Evolutionary conservation across 257 asterid genomes (phyloP).

Genomic region (Solanum piurae): DNA sequence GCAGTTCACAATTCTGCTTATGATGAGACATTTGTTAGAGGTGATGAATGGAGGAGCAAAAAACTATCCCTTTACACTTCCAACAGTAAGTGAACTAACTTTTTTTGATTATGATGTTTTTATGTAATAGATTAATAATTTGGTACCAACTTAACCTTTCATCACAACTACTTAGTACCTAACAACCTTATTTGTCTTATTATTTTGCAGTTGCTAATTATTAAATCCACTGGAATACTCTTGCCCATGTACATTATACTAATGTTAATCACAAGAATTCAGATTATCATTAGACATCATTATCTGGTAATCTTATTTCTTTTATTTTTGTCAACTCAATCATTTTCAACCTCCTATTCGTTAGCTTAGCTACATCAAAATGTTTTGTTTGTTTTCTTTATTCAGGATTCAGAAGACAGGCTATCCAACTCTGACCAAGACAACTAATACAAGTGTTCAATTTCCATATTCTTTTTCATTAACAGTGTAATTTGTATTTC

Average conservation of each 20-base stretch:
- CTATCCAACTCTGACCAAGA: not conserved
- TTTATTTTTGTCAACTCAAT: not conserved
- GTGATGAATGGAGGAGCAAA: conserved; percentile 37
- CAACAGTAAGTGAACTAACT: conserved; percentile 39
- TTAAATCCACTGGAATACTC: conserved; percentile 55
- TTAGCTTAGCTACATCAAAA: not conserved
- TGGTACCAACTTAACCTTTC: not conserved
- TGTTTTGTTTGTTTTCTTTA: not conserved
- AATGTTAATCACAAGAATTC: conserved; percentile 42
- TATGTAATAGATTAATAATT: not conserved
- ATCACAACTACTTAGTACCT: not conserved
- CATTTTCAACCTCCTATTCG: not conserved
- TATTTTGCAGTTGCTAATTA: conserved; percentile 42
- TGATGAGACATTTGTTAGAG: conserved; percentile 40
- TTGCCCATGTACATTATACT: conserved; percentile 71
- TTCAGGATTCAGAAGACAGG: not conserved
- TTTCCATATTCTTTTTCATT: not conserved
- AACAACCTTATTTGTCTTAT: not conserved
- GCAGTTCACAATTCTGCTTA: conserved; percentile 43
- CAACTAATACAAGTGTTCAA: not conserved
- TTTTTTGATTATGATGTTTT: not conserved
- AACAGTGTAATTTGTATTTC: not conserved
- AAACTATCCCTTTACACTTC: conserved; percentile 59
- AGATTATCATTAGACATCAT: conserved; percentile 13
- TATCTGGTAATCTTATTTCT: not conserved